Evolutionary conservation across 1,139 yeast species (phyloP).

Genomic region (Hanseniaspora gamundiae): DNA sequence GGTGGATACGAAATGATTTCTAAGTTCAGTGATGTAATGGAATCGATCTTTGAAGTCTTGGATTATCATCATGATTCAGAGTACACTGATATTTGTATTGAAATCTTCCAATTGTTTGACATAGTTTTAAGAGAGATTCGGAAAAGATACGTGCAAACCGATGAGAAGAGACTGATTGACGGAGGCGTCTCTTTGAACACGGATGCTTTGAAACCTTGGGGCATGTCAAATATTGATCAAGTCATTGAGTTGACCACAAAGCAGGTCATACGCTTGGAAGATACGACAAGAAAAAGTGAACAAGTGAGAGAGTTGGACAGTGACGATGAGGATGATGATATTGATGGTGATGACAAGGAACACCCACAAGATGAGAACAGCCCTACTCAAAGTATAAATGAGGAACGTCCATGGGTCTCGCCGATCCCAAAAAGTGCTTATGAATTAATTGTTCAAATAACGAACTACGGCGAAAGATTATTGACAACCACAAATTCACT

Average conservation of each 20-base stretch:
- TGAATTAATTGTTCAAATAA: conserved; percentile 44
- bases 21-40: conserved; percentile 59
- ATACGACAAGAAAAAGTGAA: conserved; percentile 12
- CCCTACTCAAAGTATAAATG: conserved; percentile 6
- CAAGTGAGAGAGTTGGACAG: conserved; percentile 7
- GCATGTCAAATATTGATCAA: conserved; percentile 14
- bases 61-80: conserved; percentile 64
- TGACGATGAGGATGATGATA: conserved; percentile 7
- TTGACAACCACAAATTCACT: conserved; percentile 52
- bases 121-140: conserved; percentile 47
- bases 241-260: conserved; percentile 11
- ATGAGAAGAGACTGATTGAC: background rate
- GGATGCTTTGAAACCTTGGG: conserved; percentile 16
- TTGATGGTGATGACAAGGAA: conserved; percentile 2
- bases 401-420: conserved; percentile 43
- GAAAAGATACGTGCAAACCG: conserved; percentile 24
- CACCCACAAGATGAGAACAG: background rate
- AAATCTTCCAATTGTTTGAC: conserved; percentile 61
- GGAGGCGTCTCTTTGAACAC: background rate
- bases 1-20: conserved; percentile 58
- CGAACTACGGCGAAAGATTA: conserved; percentile 57
- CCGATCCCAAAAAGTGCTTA: conserved; percentile 51
- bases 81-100: conserved; percentile 57
- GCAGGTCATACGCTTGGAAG: background rate
- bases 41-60: conserved; percentile 60